Conservation (phyloP, 345 rosid species). For the Lagerstroemia speciosa region DNA sequence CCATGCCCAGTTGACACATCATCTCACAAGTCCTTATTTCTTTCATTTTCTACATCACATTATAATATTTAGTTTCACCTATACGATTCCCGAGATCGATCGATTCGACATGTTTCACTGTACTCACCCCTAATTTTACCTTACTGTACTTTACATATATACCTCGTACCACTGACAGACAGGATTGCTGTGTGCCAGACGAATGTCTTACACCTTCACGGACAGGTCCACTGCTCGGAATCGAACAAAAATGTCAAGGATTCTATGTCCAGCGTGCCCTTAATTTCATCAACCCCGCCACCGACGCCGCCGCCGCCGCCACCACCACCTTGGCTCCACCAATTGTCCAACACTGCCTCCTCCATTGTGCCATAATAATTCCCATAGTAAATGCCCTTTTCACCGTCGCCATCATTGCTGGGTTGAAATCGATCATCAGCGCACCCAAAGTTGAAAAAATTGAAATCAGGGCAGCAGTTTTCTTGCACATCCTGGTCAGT, state of each 20-base stretch:
- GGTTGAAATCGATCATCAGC: neutral
- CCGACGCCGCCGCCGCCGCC: too few species aligned
- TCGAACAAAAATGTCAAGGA: constrained; percentile 31
- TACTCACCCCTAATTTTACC: too few species aligned
- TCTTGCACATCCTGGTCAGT: neutral
- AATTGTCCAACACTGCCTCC: constrained; percentile 12
- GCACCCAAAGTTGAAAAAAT: neutral
- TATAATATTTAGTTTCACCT: too few species aligned
- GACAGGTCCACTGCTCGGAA: constrained; percentile 30
- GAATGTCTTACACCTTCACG: neutral
- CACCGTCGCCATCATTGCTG: neutral
- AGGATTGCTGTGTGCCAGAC: neutral
- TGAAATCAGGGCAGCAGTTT: constrained; percentile 4
- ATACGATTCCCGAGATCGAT: too few species aligned
- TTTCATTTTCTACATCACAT: too few species aligned
- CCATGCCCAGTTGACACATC: too few species aligned
- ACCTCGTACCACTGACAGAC: too few species aligned
- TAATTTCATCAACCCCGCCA: constrained; percentile 10
- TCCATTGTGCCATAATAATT: neutral
- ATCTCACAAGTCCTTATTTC: too few species aligned
- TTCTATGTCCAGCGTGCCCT: constrained; percentile 22
- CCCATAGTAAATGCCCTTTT: neutral
- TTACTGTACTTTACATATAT: too few species aligned
- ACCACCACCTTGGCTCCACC: constrained; percentile 12
- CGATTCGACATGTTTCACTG: too few species aligned